Evolutionary conservation across 345 rosid species (phyloP).

Genomic region (Populus deltoides): DNA sequence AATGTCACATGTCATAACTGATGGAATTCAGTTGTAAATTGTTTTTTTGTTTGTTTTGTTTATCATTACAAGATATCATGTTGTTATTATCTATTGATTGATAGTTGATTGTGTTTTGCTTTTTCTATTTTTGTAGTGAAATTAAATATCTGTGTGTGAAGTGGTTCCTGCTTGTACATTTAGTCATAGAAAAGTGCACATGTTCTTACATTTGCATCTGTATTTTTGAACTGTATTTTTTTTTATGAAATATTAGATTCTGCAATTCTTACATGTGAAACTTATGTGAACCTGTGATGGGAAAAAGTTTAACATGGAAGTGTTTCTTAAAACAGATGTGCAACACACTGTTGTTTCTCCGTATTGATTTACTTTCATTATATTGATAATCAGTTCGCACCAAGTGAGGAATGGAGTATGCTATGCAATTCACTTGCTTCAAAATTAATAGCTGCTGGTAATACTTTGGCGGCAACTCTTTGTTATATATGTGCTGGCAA

Average conservation of each 20-base stretch:
- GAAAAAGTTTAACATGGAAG: neutral
- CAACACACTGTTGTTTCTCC: neutral
- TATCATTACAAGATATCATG: neutral
- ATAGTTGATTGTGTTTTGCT: neutral
- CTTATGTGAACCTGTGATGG: neutral
- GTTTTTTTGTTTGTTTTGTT: neutral
- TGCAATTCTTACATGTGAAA: neutral
- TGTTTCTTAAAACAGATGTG: neutral
- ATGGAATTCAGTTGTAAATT: neutral
- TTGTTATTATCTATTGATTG: neutral
- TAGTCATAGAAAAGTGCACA: neutral
- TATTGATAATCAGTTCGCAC: slow-evolving; percentile 69
- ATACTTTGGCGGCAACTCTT: slow-evolving; percentile 85
- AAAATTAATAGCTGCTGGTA: slow-evolving; percentile 69
- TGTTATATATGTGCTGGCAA: slow-evolving; percentile 97
- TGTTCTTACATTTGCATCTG: neutral
- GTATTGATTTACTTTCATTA: slow-evolving; percentile 11
- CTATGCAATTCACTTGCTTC: slow-evolving; percentile 86
- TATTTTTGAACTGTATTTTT: neutral
- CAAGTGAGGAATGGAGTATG: slow-evolving; percentile 77
- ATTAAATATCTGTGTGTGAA: neutral
- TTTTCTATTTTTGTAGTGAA: neutral
- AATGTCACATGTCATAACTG: neutral
- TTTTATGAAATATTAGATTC: neutral
- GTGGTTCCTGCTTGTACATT: neutral